phyloP scores from a whole-genome alignment of 2,329 filamentous ascomycete species.

The Penicillium sclerotigenum region DNA sequence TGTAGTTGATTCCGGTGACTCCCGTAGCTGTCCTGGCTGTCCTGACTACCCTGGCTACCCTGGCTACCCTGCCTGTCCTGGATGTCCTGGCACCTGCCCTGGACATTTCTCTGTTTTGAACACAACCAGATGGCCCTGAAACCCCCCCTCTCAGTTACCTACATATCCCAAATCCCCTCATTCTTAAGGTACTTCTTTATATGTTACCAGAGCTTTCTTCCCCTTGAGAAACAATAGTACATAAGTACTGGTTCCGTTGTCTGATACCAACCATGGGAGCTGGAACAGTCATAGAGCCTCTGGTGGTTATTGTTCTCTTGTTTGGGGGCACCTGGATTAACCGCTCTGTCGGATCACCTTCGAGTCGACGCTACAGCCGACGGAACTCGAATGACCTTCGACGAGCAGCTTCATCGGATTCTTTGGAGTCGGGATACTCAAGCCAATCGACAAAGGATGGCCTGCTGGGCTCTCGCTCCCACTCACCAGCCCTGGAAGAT shows the following conservation, averaged over 20 bases:
- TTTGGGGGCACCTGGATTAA: constrained; percentile 63
- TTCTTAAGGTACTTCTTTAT: neutral
- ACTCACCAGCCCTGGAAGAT: constrained; percentile 42
- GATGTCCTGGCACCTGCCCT: neutral
- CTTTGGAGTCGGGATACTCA: constrained; percentile 41
- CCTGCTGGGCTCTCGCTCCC: constrained; percentile 30
- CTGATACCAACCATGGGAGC: constrained; percentile 46
- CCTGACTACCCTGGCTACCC: neutral
- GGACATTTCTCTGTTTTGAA: neutral
- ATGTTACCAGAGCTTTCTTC: neutral
- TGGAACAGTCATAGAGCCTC: constrained; percentile 59
- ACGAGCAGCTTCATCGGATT: constrained; percentile 36
- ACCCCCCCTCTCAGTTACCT: neutral
- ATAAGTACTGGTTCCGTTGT: neutral
- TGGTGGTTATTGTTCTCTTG: constrained; percentile 58
- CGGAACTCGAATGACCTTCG: constrained; percentile 18
- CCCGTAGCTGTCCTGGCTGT: neutral
- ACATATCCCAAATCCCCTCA: neutral
- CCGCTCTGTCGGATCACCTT: constrained; percentile 33
- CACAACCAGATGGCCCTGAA: neutral
- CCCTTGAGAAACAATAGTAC: neutral
- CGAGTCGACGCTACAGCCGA: constrained; percentile 14
- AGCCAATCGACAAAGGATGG: constrained; percentile 38
- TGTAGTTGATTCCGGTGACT: neutral
- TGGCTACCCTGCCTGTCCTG: neutral